These are phyloP conservation scores for Aspergillus unguis DNA, from an alignment of 2,329 filamentous ascomycete species.

Conservation along the genomic window DNA sequence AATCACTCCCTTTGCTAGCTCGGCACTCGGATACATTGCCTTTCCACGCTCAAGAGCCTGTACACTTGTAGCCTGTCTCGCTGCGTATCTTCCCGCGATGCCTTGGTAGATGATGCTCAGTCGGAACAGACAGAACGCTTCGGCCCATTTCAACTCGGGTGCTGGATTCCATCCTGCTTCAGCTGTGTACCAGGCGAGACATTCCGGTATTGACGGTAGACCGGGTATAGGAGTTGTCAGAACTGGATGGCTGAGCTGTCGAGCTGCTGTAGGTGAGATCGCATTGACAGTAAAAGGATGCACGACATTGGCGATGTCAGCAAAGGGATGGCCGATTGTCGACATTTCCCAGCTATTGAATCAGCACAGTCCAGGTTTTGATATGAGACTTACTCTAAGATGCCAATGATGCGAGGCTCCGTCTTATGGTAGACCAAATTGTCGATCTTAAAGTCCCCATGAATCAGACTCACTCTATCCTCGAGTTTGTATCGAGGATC, in stretches of 20 bases:
- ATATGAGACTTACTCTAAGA: conserved; percentile 59
- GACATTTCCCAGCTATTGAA: not conserved
- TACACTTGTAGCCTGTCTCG: not conserved
- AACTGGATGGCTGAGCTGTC: not conserved
- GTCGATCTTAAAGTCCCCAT: conserved; percentile 96
- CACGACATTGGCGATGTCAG: conserved; percentile 1
- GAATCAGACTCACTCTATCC: conserved; percentile 76
- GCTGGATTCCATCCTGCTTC: not conserved
- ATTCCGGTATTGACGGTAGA: not conserved
- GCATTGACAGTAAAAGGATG: not conserved
- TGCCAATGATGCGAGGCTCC: conserved; percentile 81
- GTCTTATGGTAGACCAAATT: conserved; percentile 87
- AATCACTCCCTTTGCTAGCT: not conserved
- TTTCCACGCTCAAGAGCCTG: not conserved
- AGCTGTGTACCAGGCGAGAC: not conserved
- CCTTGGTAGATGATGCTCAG: conserved; percentile 1
- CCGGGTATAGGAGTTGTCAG: not conserved
- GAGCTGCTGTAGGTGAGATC: not conserved
- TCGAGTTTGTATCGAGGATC: conserved; percentile 66
- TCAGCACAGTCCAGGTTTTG: not conserved
- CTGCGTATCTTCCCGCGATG: not conserved
- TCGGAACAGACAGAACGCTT: conserved; percentile 1
- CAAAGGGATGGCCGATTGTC: not conserved
- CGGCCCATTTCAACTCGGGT: not conserved
- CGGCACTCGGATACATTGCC: not conserved